phyloP scores from a whole-genome alignment of 1,284 basidiomycete species.

The Sphagnurus paluster region DNA sequence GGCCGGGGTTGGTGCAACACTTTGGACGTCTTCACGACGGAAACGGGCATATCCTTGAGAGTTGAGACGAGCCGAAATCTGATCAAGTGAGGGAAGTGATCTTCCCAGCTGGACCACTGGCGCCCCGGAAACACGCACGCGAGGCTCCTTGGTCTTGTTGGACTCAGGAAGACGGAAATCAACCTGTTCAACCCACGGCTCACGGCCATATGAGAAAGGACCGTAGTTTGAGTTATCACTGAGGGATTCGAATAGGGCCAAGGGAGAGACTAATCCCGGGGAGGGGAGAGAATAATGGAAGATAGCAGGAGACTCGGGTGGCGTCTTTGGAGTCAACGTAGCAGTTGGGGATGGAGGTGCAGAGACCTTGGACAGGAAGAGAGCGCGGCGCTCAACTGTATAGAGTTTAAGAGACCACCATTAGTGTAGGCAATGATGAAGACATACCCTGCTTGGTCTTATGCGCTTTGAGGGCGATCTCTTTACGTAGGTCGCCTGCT shows the following conservation, averaged over 20 bases:
- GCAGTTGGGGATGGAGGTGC: constrained; percentile 65
- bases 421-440: constrained; percentile 6
- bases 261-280: constrained; percentile 62
- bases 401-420: constrained; percentile 10
- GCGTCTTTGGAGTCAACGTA: constrained; percentile 57
- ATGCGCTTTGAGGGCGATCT: constrained; percentile 71
- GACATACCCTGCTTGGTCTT: constrained; percentile 71
- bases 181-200: constrained; percentile 65
- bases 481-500: constrained; percentile 63
- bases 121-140: constrained; percentile 2
- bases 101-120: constrained; percentile 28
- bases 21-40: not conserved
- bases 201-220: constrained; percentile 25
- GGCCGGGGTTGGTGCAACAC: not conserved
- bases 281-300: constrained; percentile 71
- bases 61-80: constrained; percentile 66
- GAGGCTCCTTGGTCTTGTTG: constrained; percentile 25
- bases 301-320: constrained; percentile 68
- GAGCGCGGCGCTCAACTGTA: constrained; percentile 69
- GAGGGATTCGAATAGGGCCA: constrained; percentile 57
- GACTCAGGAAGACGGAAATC: constrained; percentile 51
- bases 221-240: constrained; percentile 34
- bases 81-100: constrained; percentile 66
- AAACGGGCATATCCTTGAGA: constrained; percentile 30
- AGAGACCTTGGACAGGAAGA: constrained; percentile 71